Base-by-base conservation (phyloP, 108 stramenopile genomes). In the Schizochytrium sp. region DNA sequence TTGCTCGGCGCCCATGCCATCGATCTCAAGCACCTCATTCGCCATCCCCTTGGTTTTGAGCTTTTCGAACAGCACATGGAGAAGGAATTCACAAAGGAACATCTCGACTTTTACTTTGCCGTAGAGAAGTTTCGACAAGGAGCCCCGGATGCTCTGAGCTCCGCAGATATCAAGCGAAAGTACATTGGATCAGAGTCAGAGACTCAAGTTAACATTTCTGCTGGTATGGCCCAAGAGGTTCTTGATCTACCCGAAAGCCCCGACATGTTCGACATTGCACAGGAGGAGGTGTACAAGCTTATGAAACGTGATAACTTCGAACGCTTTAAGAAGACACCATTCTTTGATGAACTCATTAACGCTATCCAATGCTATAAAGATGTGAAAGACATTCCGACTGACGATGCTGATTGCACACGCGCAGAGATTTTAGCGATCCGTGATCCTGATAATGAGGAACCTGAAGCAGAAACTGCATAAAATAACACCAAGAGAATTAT, bases 271-370 rank as follows among this genome's bases (percentile, higher is more conserved):
- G 19, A 87, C 40, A 40, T 28, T 17, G 28, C 59, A 13, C 76
- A 89, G 17, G 41, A 3, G 56, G 89, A 89, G 41, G 57, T 89
- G 41, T 87, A 87, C 46, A 58, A 56, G 8, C 55, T 89, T 28
- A 89, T 89, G 89, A 60, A 89, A 49, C 60, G 72, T 12, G 89
- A 89, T 46, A 87, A 57, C 57, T 89, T 89, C 58, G 73, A 46
- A 61, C 64, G 89, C 40, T 89, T 89, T 83, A 89, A 60, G 59
- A 87, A 57, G 28, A 60, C 73, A 45, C 19, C 8, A 4, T 60
- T 89, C 8, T 76, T 3, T n/a, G 17, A 15, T 45, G 89, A 57
- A 46, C 83, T 89, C 76, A 83, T 89, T 73, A 45, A 87, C 45
- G 76, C 76, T 7, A 83, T 83, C 53, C 47, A 83, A 10, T 49